Evolutionary conservation across 192 early-diverging fungal species (phyloP), one percentile per base, ranked within the genome.

Genomic region (Mortierella claussenii): DNA sequence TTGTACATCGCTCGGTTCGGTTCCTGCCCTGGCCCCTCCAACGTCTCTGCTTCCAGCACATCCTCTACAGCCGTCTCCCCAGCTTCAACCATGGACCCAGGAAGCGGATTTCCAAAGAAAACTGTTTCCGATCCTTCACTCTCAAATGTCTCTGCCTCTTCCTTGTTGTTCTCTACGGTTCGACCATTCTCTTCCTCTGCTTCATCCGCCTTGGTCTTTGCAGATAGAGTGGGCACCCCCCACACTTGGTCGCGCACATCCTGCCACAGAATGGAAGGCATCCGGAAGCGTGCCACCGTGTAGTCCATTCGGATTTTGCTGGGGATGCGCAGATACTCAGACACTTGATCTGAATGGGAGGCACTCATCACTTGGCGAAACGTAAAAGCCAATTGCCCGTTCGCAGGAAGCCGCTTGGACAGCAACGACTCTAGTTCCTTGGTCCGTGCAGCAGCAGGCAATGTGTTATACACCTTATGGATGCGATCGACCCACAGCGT

Each of bases 261-360:
- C 3, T 76, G 52, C 73, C 73, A 76, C 1, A 76, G 33, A 8
- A 76, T 54, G 31, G 73, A 67, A 21, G 73, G 73, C 65, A 67
- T 60, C 34, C 73, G 26, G 59, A 76, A 67, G 8, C 73, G 63
- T 4, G 73, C 57, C 5, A 59, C 54, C 0, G 62, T 76, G 23
- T 76, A 76, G 20, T 67, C 71, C 56, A 76, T 76, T 1, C 71
- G 56, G 28, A 56, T 67, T 8, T 76, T 53, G 27, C 73, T 76
- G 12, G 63, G 63, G 17, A 67, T 66, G 5, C 46, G 48, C 55
- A 60, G 58, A 27, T 76, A 76, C 58, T 76, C 71, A 9, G 48
- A 60, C 2, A 67, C 64, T 31, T 67, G 55, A 15, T 61, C 58
- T 1, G 64, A 52, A 0, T 48, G n/a, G 3, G 34, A 47, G 6